Evolutionary conservation across 164 flowering plant genomes (phyloP), one percentile per base, ranked within the genome.

Genomic region (Euptelea pleiosperma): DNA sequence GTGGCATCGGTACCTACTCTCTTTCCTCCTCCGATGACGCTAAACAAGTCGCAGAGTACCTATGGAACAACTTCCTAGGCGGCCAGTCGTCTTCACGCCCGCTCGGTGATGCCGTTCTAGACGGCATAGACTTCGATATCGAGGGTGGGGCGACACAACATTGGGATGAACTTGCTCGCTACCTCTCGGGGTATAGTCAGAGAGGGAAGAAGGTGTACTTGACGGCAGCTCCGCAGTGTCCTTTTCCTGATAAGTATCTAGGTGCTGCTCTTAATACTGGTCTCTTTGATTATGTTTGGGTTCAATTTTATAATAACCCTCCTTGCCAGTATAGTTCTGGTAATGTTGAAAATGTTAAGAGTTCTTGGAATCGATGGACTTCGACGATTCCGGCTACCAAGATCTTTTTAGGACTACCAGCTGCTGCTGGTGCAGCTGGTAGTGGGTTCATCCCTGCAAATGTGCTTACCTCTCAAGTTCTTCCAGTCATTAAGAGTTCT

Each of bases 1-100:
- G 88, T 2, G 82, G 75, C 28, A 9, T 46, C 15, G 82, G 81
- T 1, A 69, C 14, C 67, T 82, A 82, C 68, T 50, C 78, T 2
- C 69, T 82, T 6, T 39, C 81, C 8, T 82, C 82, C 1, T 2
- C 35, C 1, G 44, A 29, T 0, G 87, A 82, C 36, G 87, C 87
- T 3, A 56, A 46, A 11, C 51, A 37, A 0, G 74, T 79, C 0
- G 77, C 84, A 0, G 46, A 61, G 9, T 82, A 78, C 12, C 54
- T 82, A 0, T 82, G 77, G 77, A 69, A 82, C 45, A 71, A 62
- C 37, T 82, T 67, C 73, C 49, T 82, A 15, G 79, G 84, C 0
- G 87, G 84, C 3, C 4, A 11, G 3, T 68, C 79, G 1, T 8
- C 67, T 1, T 40, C 69, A 0, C 68, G 87, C 0, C 87, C 84